phyloP scores from a whole-genome alignment of 139 green algal species.

The Yamagishiella unicocca region DNA sequence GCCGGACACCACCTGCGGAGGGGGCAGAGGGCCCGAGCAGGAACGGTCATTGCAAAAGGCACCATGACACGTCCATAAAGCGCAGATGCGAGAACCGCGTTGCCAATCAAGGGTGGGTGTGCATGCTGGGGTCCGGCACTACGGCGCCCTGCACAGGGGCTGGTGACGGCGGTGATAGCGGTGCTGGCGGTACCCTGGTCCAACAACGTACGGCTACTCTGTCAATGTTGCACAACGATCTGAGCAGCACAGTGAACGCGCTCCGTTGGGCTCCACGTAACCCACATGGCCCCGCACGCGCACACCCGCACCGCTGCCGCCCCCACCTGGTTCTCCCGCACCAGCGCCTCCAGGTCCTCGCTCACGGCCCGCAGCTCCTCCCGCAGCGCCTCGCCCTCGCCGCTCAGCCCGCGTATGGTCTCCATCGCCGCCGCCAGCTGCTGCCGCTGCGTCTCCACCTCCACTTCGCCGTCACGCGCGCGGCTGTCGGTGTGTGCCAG shows the following conservation, averaged over 20 bases:
- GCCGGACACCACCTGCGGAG: slow-evolving; percentile 64
- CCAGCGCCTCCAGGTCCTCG: slow-evolving; percentile 75
- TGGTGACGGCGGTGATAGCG: too few species aligned
- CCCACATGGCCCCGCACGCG: background rate
- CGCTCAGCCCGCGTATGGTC: slow-evolving; percentile 19
- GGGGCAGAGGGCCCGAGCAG: background rate
- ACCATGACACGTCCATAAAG: too few species aligned
- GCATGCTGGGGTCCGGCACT: too few species aligned
- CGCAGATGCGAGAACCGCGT: too few species aligned
- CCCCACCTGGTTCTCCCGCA: slow-evolving; percentile 80
- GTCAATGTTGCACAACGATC: too few species aligned
- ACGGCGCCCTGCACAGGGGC: too few species aligned
- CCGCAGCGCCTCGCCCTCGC: slow-evolving; percentile 55
- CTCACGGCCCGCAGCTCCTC: slow-evolving; percentile 71
- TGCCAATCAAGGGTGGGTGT: too few species aligned
- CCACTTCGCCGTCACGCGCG: slow-evolving; percentile 39
- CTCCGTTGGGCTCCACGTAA: too few species aligned
- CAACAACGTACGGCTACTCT: too few species aligned
- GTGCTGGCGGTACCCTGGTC: too few species aligned
- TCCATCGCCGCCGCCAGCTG: slow-evolving; percentile 57
- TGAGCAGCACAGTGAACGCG: too few species aligned
- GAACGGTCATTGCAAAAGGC: too few species aligned
- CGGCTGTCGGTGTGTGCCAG: slow-evolving; percentile 58
- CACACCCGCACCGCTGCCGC: background rate
- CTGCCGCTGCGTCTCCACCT: slow-evolving; percentile 45